These are phyloP conservation scores for Auricularia sp. DNA, from an alignment of 768 basidiomycete genomes.

Conservation along the genomic window DNA sequence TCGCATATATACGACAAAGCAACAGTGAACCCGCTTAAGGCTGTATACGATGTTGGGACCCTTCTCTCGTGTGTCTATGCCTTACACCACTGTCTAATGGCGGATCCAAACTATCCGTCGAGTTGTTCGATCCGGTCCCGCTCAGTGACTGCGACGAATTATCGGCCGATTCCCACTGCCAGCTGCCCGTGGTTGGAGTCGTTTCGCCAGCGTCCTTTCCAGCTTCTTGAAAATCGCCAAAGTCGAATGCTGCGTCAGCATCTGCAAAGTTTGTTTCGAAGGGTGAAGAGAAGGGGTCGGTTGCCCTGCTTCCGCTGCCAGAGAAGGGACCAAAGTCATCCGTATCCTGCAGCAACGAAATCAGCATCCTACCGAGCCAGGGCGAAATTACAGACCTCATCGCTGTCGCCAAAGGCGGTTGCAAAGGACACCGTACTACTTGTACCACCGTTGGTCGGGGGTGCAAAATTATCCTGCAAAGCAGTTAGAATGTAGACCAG, in stretches of 20 bases:
- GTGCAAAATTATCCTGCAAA: constrained; percentile 21
- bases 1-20: neutral
- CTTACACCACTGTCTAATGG: neutral
- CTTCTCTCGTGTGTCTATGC: neutral
- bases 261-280: constrained; percentile 46
- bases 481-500: constrained; percentile 8
- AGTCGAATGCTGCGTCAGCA: constrained; percentile 59
- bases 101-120: neutral
- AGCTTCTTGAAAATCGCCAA: constrained; percentile 67
- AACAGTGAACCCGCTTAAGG: neutral
- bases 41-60: neutral
- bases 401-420: constrained; percentile 39
- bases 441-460: constrained; percentile 8
- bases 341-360: constrained; percentile 23
- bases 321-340: constrained; percentile 78
- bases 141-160: constrained; percentile 6
- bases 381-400: constrained; percentile 36
- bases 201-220: constrained; percentile 34
- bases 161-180: constrained; percentile 20
- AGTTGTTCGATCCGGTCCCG: neutral
- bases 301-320: constrained; percentile 38
- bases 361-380: constrained; percentile 10
- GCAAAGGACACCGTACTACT: constrained; percentile 10
- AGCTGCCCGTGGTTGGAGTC: constrained; percentile 59
- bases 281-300: constrained; percentile 45